phyloP scores from a whole-genome alignment of 1,284 basidiomycete species.

The Pseudozyma thailandica region DNA sequence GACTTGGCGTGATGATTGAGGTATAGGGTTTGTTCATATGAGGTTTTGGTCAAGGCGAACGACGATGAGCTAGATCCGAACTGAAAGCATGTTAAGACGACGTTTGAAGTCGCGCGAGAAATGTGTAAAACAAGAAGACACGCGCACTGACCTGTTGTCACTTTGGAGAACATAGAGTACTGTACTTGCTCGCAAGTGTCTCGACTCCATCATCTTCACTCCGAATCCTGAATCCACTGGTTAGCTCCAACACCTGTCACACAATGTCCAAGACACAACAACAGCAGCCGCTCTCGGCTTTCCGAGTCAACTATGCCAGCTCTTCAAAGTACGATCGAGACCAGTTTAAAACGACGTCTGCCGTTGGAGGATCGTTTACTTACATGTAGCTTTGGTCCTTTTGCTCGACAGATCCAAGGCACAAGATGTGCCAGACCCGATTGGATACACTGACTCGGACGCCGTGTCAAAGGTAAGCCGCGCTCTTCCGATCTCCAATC shows the following conservation, averaged over 20 bases:
- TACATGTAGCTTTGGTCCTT: neutral
- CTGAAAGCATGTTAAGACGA: neutral
- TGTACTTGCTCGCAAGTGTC: neutral
- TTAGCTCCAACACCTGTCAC: too few species aligned
- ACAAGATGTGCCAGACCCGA: slow-evolving; percentile 26
- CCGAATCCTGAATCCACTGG: too few species aligned
- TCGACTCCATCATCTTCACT: neutral
- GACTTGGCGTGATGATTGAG: too few species aligned
- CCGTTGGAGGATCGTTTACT: too few species aligned
- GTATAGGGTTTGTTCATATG: too few species aligned
- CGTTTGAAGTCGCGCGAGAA: slow-evolving; percentile 26
- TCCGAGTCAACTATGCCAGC: slow-evolving; percentile 42
- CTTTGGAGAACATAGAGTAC: too few species aligned
- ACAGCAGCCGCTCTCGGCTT: slow-evolving; percentile 38
- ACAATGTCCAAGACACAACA: slow-evolving; percentile 14
- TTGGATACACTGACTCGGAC: slow-evolving; percentile 38
- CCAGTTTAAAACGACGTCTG: slow-evolving; percentile 1
- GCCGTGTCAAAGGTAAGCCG: slow-evolving; percentile 40
- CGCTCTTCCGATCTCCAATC: neutral
- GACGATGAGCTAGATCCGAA: neutral
- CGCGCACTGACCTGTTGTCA: slow-evolving; percentile 29
- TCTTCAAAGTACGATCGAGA: slow-evolving; percentile 42
- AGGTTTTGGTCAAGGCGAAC: too few species aligned
- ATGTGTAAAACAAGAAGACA: neutral
- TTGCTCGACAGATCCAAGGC: slow-evolving; percentile 27